phyloP scores from a whole-genome alignment of 257 asterid species.

The Ehretia macrophylla region DNA sequence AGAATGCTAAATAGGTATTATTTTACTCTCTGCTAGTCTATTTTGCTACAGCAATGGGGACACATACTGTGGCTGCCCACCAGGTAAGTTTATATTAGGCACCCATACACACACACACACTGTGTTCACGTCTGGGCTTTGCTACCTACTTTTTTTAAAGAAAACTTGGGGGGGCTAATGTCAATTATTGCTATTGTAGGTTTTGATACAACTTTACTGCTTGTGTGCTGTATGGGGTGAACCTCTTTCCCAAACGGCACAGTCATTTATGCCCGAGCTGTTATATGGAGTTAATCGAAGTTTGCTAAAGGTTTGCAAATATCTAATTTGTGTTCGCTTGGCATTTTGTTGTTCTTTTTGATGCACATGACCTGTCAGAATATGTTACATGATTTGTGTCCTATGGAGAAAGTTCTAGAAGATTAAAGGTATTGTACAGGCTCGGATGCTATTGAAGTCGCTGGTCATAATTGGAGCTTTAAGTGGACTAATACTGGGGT shows the following conservation, averaged over 20 bases:
- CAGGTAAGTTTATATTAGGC: slow-evolving; percentile 47
- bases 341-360: background rate
- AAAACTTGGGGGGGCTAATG: slow-evolving; percentile 5
- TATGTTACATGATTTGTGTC: background rate
- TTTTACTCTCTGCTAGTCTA: slow-evolving; percentile 87
- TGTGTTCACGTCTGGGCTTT: slow-evolving; percentile 3
- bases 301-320: slow-evolving; percentile 55
- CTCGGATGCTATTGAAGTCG: slow-evolving; percentile 70
- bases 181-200: slow-evolving; percentile 37
- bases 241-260: slow-evolving; percentile 97
- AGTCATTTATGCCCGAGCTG: slow-evolving; percentile 91
- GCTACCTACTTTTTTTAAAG: slow-evolving; percentile 6
- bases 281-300: slow-evolving; percentile 75
- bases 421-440: slow-evolving; percentile 44
- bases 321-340: background rate
- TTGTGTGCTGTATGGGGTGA: slow-evolving; percentile 88
- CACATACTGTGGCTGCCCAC: slow-evolving; percentile 78
- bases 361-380: background rate
- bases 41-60: slow-evolving; percentile 89
- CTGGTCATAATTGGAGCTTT: slow-evolving; percentile 70
- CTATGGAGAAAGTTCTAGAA: background rate
- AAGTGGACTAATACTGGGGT: slow-evolving; percentile 66
- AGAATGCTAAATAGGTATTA: slow-evolving; percentile 45
- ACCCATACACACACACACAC: background rate
- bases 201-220: slow-evolving; percentile 82